Base-by-base conservation (phyloP, 1,284 basidiomycete species). In the Moesziomyces sp. region DNA sequence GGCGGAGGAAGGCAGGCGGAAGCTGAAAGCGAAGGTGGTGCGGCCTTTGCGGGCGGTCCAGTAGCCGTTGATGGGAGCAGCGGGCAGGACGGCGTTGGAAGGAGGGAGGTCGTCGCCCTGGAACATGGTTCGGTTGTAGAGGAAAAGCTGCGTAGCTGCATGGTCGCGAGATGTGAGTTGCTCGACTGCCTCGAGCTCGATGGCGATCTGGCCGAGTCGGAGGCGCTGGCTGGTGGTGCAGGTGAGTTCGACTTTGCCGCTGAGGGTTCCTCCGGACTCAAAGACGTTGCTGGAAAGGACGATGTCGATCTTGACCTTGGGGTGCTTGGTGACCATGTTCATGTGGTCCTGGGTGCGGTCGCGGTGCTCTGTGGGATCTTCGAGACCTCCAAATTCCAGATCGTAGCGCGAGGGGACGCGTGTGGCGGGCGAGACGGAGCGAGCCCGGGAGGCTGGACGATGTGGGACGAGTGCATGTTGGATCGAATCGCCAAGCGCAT, bases 31-130 rank as follows among this genome's bases (percentile, higher is more conserved):
- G 43, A 81, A 81, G 2, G 79, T 71, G 3, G 79, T 81, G 24
- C 74, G 65, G 30, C 79, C 79, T 40, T 81, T 81, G 19, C 79
- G 60, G 7, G 79, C 78, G 8, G 78, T 70, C 79, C 79, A 81
- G 52, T 80, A 77, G 24, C 78, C 78, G 16, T 69, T 63, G 58
- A 66, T 38, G 42, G 79, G 79, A 19, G 78, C 75, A 16, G 77
- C 54, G 21, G 79, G 79, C 5, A 79, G 35, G 14, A 80, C 79
- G 19, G 79, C 79, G 35, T 81, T 81, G 11, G 77, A 81, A 21
- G 79, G 79, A 11, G 79, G 79, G 6, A 81, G 59, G 14, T 74
- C 74, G 19, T 75, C 73, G 38, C 78, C 79, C 62, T 81, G 79
- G 47, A 81, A 81, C 23, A 81, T 69, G 34, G 75, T 77, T 45